These are phyloP conservation scores for Avena insularis DNA, from an alignment of 176 grass and related monocot genomes.

Conservation along the genomic window DNA sequence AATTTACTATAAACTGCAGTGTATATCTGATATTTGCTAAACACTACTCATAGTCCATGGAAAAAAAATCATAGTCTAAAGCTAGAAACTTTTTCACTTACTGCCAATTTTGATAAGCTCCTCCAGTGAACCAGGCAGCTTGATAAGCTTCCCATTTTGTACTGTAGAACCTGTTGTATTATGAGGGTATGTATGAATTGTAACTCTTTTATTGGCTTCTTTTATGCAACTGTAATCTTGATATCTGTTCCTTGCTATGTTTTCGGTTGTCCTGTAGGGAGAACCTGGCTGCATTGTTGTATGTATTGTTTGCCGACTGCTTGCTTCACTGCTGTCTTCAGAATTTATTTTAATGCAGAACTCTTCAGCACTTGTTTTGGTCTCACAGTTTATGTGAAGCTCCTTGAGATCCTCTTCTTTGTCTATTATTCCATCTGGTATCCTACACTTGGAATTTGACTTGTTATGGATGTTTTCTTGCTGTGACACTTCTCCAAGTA, in stretches of 20 bases:
- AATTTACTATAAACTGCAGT: neutral
- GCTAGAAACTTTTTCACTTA: slow-evolving; percentile 53
- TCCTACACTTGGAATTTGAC: neutral
- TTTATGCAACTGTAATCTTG: slow-evolving; percentile 30
- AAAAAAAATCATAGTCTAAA: neutral
- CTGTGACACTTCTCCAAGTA: slow-evolving; percentile 7
- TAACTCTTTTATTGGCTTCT: slow-evolving; percentile 63
- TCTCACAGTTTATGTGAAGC: slow-evolving; percentile 29
- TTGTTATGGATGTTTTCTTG: slow-evolving; percentile 31
- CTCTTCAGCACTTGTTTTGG: slow-evolving; percentile 42
- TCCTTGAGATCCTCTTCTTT: slow-evolving; percentile 28
- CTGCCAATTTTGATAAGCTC: slow-evolving; percentile 77
- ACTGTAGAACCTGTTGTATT: slow-evolving; percentile 37
- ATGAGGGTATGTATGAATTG: slow-evolving; percentile 52
- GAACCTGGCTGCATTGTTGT: neutral
- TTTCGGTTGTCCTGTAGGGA: slow-evolving; percentile 3
- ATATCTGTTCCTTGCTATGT: slow-evolving; percentile 37
- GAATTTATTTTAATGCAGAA: slow-evolving; percentile 47
- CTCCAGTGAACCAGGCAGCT: slow-evolving; percentile 73
- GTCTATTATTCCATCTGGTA: slow-evolving; percentile 8
- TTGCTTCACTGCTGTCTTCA: slow-evolving; percentile 15
- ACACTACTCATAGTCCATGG: slow-evolving; percentile 4
- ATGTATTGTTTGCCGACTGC: slow-evolving; percentile 27
- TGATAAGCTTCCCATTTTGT: slow-evolving; percentile 81
- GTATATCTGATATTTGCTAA: neutral